A percentile compares a stretch with the other conserved stretches of the same genome.
Evolutionary conservation across 1,284 basidiomycete genomes (phyloP).

Genomic region (Phellinidium pouzarii): DNA sequence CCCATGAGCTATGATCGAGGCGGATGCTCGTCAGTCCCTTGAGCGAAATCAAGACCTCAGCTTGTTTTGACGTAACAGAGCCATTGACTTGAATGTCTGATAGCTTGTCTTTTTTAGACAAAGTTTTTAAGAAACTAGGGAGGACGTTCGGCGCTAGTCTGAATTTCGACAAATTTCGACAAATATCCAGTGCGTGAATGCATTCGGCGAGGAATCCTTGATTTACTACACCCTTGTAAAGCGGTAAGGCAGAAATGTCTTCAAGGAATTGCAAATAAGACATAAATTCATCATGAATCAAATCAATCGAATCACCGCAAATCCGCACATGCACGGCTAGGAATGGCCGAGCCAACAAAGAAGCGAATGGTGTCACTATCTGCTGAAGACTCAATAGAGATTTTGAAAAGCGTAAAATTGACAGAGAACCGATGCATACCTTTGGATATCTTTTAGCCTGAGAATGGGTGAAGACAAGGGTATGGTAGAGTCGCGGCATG

Average conservation of each 20-base stretch:
- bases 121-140: conserved; percentile 39
- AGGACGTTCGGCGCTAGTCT: conserved; percentile 43
- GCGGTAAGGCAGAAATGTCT: conserved; percentile 50
- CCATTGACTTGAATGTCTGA: conserved; percentile 43
- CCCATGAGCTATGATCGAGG: conserved; percentile 55
- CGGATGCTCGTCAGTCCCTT: conserved; percentile 38
- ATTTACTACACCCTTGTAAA: conserved; percentile 25
- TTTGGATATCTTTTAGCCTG: conserved; percentile 51
- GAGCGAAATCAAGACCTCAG: conserved; percentile 38
- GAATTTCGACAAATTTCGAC: conserved; percentile 49
- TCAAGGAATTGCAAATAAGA: conserved; percentile 3
- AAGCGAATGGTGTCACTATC: conserved; percentile 53
- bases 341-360: conserved; percentile 42
- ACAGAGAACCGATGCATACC: too few relatives aligned
- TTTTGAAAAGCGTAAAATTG: background rate
- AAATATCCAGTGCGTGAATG: conserved; percentile 38
- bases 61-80: conserved; percentile 42
- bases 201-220: conserved; percentile 49
- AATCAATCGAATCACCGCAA: conserved; percentile 39
- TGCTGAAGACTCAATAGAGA: conserved; percentile 21
- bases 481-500: conserved; percentile 53
- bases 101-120: conserved; percentile 40
- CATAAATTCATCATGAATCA: background rate
- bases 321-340: conserved; percentile 51
- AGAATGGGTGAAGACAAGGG: conserved; percentile 42